Conservation (phyloP, 1,284 basidiomycete genomes). For the Leucoagaricus sp. region DNA sequence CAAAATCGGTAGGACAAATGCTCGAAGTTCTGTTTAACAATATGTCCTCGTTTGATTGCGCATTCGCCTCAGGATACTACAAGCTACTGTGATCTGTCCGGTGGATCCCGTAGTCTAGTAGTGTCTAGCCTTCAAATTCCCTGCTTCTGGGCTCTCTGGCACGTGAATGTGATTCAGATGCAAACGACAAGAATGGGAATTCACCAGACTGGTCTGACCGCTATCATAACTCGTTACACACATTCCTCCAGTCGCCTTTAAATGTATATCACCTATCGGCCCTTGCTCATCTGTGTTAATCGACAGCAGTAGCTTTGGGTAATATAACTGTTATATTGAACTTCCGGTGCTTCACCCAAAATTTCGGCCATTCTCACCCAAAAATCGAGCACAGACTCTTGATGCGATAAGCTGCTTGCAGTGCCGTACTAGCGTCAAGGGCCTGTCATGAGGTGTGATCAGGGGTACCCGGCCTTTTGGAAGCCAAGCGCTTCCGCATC, state of each 20-base stretch:
- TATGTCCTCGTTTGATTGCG: conserved; percentile 9
- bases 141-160: background rate
- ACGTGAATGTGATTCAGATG: conserved; percentile 6
- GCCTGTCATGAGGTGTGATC: conserved; percentile 34
- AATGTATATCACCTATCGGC: too few relatives aligned
- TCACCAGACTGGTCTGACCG: conserved; percentile 4
- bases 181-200: conserved; percentile 9
- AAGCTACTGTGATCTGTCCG: too few relatives aligned
- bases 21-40: background rate
- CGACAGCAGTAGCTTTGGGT: too few relatives aligned
- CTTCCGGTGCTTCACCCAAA: conserved; percentile 14
- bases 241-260: too few relatives aligned
- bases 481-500: conserved; percentile 26
- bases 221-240: background rate
- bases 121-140: background rate
- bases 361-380: conserved; percentile 26
- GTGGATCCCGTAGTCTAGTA: background rate
- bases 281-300: too few relatives aligned
- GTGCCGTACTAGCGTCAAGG: conserved; percentile 28
- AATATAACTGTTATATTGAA: too few relatives aligned
- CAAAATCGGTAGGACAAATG: conserved; percentile 3
- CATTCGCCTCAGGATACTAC: too few relatives aligned
- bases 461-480: conserved; percentile 27
- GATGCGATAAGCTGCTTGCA: conserved; percentile 26
- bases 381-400: conserved; percentile 23